Conservation (phyloP, 352 stramenopile species). For the Elongisporangium anandrum region DNA sequence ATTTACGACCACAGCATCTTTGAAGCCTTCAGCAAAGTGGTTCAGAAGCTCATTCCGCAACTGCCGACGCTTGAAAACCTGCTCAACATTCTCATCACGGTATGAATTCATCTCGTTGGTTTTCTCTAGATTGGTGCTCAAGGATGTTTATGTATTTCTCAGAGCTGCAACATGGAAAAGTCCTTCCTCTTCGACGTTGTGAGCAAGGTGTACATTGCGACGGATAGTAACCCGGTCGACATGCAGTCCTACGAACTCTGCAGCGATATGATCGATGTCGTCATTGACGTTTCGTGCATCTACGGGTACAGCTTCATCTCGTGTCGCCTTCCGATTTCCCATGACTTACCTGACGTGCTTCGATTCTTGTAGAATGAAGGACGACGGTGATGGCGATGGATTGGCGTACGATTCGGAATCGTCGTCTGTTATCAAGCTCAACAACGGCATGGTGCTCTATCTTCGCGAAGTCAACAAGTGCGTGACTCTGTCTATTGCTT, state of each 20-base stretch:
- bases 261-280: constrained; percentile 99
- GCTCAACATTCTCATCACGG: constrained; percentile 96
- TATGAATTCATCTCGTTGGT: constrained; percentile 10
- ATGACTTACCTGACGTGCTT: not conserved
- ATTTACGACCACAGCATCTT: constrained; percentile 97
- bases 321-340: too few relatives aligned
- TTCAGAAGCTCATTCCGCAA: constrained; percentile 97
- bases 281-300: constrained; percentile 99
- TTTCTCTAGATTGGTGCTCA: not conserved
- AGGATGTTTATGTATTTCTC: constrained; percentile 12
- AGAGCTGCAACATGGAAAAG: constrained; percentile 98
- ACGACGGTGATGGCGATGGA: constrained; percentile 88
- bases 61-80: constrained; percentile 97
- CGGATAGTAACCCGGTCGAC: constrained; percentile 97
- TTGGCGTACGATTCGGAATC: constrained; percentile 96
- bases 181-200: constrained; percentile 98
- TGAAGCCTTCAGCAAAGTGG: constrained; percentile 96
- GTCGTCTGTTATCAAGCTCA: constrained; percentile 96
- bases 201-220: constrained; percentile 99
- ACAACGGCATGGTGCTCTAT: constrained; percentile 97
- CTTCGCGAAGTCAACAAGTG: constrained; percentile 93
- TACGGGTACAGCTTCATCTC: constrained; percentile 92
- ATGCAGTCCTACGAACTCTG: constrained; percentile 98
- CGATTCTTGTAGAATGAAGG: constrained; percentile 60
- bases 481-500: constrained; percentile 1